Percentiles rank a stretch among this genome's conserved stretches.
phyloP scores from a whole-genome alignment of 345 rosid species.

The Raphanus raphanistrum region DNA sequence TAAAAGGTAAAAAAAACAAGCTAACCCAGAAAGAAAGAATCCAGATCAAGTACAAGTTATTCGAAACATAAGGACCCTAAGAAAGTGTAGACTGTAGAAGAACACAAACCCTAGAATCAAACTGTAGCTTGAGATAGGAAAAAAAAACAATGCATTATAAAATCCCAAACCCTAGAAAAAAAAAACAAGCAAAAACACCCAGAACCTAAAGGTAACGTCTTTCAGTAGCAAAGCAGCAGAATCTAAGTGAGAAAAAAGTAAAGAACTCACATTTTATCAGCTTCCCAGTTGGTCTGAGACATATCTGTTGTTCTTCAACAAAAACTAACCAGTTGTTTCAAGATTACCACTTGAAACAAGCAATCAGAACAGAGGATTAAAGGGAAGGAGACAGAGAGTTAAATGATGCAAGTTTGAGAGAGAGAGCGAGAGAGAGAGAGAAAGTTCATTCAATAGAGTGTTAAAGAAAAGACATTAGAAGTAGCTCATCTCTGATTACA shows the following conservation, averaged over 20 bases:
- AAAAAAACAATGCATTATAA: conserved; percentile 25
- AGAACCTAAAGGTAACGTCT: not conserved
- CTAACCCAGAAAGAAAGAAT: conserved; percentile 22
- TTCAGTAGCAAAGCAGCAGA: not conserved
- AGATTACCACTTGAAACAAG: conserved; percentile 32
- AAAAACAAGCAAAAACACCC: not conserved
- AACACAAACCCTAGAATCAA: conserved; percentile 46
- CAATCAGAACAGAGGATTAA: not conserved
- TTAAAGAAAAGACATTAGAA: conserved; percentile 16
- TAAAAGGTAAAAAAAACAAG: not conserved
- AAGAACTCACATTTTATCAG: conserved; percentile 91
- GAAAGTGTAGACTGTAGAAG: not conserved
- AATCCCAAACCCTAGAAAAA: conserved; percentile 30
- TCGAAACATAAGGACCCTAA: not conserved
- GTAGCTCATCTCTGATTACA: conserved; percentile 36
- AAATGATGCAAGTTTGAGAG: not conserved
- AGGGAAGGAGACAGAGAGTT: conserved; percentile 12
- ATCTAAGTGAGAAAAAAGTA: not conserved
- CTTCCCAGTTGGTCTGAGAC: conserved; percentile 99
- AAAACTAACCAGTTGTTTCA: conserved; percentile 34
- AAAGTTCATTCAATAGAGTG: conserved; percentile 5
- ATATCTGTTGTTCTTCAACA: conserved; percentile 40
- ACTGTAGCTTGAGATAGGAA: conserved; percentile 9
- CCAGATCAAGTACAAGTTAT: conserved; percentile 13
- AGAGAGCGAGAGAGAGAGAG: conserved; percentile 25